Conservation (phyloP, 1,284 basidiomycete species). For the Singerocomus inundabilis region DNA sequence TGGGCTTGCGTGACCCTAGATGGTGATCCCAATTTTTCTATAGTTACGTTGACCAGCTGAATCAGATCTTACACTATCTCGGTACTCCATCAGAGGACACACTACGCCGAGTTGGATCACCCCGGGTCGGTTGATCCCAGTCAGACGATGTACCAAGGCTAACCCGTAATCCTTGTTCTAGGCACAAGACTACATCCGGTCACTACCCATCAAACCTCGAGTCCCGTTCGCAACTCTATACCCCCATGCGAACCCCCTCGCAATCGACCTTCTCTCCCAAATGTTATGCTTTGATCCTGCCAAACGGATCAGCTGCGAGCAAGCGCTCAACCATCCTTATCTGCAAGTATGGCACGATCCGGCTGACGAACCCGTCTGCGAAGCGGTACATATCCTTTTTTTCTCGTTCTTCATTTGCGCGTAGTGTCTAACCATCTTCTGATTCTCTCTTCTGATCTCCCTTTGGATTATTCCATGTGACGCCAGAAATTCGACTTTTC, state of each 20-base stretch:
- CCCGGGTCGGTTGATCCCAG: slow-evolving; percentile 54
- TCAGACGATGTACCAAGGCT: neutral
- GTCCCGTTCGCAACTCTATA: slow-evolving; percentile 91
- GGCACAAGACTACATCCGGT: slow-evolving; percentile 98
- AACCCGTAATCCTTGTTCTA: slow-evolving; percentile 32
- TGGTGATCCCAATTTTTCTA: neutral
- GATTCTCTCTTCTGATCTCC: slow-evolving; percentile 1
- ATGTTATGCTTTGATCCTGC: slow-evolving; percentile 97
- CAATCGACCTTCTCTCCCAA: slow-evolving; percentile 89
- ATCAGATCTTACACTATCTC: slow-evolving; percentile 96
- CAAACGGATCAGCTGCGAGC: slow-evolving; percentile 92
- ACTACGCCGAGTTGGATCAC: slow-evolving; percentile 90
- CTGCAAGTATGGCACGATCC: slow-evolving; percentile 93
- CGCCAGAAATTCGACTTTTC: slow-evolving; percentile 91
- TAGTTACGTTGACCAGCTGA: slow-evolving; percentile 97
- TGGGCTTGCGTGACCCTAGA: neutral
- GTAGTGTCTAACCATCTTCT: neutral
- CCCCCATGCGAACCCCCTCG: slow-evolving; percentile 90
- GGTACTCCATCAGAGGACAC: slow-evolving; percentile 98
- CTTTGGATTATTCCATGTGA: neutral
- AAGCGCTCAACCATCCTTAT: slow-evolving; percentile 95
- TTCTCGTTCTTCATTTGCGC: slow-evolving; percentile 9
- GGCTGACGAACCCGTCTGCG: slow-evolving; percentile 84
- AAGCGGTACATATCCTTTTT: slow-evolving; percentile 54
- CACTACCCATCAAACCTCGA: slow-evolving; percentile 92